Percentiles rank a stretch among this genome's conserved stretches.
These are phyloP conservation scores for Colletotrichum neosansevieriae DNA, from an alignment of 2,329 filamentous ascomycete species.

Conservation along the genomic window DNA sequence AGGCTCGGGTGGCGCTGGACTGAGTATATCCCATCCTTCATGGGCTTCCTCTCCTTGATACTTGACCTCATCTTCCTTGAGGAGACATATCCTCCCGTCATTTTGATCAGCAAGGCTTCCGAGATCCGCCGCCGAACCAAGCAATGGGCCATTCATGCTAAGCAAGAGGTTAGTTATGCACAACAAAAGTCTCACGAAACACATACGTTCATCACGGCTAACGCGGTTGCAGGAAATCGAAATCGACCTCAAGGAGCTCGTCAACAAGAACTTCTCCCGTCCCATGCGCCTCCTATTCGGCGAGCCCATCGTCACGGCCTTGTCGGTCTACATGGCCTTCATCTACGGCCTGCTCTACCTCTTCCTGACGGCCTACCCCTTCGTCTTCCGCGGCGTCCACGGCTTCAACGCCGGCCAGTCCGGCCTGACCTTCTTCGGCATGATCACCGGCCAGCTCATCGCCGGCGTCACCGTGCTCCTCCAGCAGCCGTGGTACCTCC, in stretches of 20 bases:
- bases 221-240: constrained; percentile 72
- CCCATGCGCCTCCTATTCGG: constrained; percentile 74
- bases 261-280: constrained; percentile 76
- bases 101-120: constrained; percentile 71
- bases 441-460: constrained; percentile 79
- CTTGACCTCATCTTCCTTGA: constrained; percentile 72
- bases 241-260: constrained; percentile 71
- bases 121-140: constrained; percentile 72
- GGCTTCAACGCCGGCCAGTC: constrained; percentile 76
- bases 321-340: constrained; percentile 80
- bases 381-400: constrained; percentile 82
- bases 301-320: constrained; percentile 76
- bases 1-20: constrained; percentile 81
- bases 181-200: too few relatives aligned
- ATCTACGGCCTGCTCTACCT: constrained; percentile 85
- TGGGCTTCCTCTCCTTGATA: constrained; percentile 71
- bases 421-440: constrained; percentile 87
- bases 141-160: constrained; percentile 79
- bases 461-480: constrained; percentile 74
- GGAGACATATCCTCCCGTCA: constrained; percentile 78
- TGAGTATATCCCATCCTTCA: constrained; percentile 72
- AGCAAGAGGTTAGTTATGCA: constrained; percentile 51
- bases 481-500: constrained; percentile 75
- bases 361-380: constrained; percentile 86
- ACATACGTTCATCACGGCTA: too few relatives aligned